A percentile compares a stretch with the other conserved stretches of the same genome.
phyloP scores from a whole-genome alignment of 2,329 filamentous ascomycete genomes.

The Rhynchosporium agropyri region DNA sequence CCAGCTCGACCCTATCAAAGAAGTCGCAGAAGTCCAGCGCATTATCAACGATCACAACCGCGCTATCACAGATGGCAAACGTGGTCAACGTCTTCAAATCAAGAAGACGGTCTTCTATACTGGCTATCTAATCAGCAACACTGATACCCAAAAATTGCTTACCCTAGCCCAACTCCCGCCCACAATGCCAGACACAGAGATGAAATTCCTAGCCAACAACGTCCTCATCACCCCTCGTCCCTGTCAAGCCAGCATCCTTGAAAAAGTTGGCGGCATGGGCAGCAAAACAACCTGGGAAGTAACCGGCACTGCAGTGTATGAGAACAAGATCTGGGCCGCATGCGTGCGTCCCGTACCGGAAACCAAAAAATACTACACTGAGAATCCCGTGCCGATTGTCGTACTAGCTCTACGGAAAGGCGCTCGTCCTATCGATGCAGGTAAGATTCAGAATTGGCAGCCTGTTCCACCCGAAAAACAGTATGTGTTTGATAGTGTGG shows the following conservation, averaged over 20 bases:
- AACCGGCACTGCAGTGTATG: conserved; percentile 71
- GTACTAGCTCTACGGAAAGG: conserved; percentile 80
- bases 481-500: conserved; percentile 77
- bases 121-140: conserved; percentile 77
- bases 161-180: conserved; percentile 67
- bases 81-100: conserved; percentile 62
- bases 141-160: conserved; percentile 73
- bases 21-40: conserved; percentile 82
- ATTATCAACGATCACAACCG: conserved; percentile 88
- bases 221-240: conserved; percentile 86
- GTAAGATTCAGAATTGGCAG: conserved; percentile 82
- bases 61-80: conserved; percentile 49
- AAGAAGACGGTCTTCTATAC: conserved; percentile 91
- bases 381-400: conserved; percentile 76
- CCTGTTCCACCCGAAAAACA: conserved; percentile 70
- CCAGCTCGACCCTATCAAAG: conserved; percentile 73
- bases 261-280: conserved; percentile 85
- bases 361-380: conserved; percentile 71
- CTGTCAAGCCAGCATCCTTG: conserved; percentile 70
- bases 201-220: conserved; percentile 84
- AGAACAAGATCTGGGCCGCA: conserved; percentile 87
- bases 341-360: conserved; percentile 72
- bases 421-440: conserved; percentile 76
- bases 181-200: conserved; percentile 65
- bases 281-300: conserved; percentile 84